Base-by-base conservation (phyloP, 352 stramenopile species). In the Globisporangium emineosum region DNA sequence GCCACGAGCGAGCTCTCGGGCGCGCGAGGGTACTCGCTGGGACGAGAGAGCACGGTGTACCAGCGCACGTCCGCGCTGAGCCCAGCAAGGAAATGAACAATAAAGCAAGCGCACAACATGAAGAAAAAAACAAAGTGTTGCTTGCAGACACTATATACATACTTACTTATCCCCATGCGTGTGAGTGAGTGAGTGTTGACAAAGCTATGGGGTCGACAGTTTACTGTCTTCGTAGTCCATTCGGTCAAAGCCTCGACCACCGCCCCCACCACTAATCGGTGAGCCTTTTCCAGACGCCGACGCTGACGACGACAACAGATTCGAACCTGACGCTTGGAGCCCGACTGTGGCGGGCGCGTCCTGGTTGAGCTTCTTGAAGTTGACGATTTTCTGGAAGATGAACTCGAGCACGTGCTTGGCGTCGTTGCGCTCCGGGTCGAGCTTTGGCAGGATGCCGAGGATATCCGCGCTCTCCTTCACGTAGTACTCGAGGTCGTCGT, bases 401-500 rank as follows among this genome's bases (percentile, higher is more conserved):
- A 93, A 94, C 67, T 97, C 86, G 40, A 98, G 83, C 47, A 98
- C 81, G 63, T 95, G 83, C 69, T 97, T 98, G 60, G 91, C 91
- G 62, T 90, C 81, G 62, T 64, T 82, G 67, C 77, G 81, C 49
- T 92, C 80, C 35, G 81, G 65, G 32, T 90, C 86, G 37, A 94
- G 75, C 51, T 88, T 93, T 10, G 81, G 73, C 13, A 91, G 27
- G 50, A 98, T 92, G 25, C 89, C 93, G 21, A 98, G 72, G 57
- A 98, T 98, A 49, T 97, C 87, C 51, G 91, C 93, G 40, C 88
- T 92, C 66, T 98, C 94, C 58, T 90, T 83, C 54, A 98, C 79
- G 75, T 97, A 98, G 72, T 98, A 97, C 66, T 98, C 93, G 21
- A 98, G 72, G 57, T 98, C 91, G 60, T 96, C 86, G 63, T 98